phyloP scores from a whole-genome alignment of 768 basidiomycete genomes.

The Calocera viscosa region DNA sequence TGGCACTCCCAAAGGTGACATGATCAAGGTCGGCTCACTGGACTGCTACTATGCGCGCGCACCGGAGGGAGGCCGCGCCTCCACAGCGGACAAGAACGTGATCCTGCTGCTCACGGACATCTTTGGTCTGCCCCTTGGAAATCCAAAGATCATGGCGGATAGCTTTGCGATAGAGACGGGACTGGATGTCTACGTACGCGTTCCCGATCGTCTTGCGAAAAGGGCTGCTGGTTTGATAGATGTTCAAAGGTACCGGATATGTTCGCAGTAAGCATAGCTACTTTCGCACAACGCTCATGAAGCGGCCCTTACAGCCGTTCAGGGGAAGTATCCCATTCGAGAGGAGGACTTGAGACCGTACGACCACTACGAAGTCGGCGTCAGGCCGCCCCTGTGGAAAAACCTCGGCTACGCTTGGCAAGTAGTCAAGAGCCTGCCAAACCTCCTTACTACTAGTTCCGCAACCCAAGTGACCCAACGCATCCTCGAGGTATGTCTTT shows the following conservation, averaged over 20 bases:
- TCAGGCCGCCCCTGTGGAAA: conserved; percentile 15
- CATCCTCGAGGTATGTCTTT: conserved; percentile 21
- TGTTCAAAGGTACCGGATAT: conserved; percentile 45
- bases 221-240: not conserved
- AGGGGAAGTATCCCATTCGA: conserved; percentile 8
- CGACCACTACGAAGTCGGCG: conserved; percentile 11
- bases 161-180: conserved; percentile 35
- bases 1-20: not conserved
- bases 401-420: conserved; percentile 17
- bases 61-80: not conserved
- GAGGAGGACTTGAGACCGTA: conserved; percentile 3
- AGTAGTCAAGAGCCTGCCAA: conserved; percentile 19
- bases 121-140: conserved; percentile 42
- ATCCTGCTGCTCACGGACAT: conserved; percentile 45
- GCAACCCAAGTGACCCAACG: conserved; percentile 24
- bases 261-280: conserved; percentile 36
- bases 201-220: not conserved
- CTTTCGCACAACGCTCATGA: not conserved
- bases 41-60: not conserved
- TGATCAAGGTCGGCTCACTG: not conserved
- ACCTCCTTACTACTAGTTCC: conserved; percentile 20
- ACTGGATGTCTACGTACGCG: conserved; percentile 41
- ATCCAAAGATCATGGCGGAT: conserved; percentile 48
- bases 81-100: conserved; percentile 25
- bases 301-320: not conserved